Conservation (phyloP, 176 grass and related monocot species). For the Miscanthus lutarioriparius region DNA sequence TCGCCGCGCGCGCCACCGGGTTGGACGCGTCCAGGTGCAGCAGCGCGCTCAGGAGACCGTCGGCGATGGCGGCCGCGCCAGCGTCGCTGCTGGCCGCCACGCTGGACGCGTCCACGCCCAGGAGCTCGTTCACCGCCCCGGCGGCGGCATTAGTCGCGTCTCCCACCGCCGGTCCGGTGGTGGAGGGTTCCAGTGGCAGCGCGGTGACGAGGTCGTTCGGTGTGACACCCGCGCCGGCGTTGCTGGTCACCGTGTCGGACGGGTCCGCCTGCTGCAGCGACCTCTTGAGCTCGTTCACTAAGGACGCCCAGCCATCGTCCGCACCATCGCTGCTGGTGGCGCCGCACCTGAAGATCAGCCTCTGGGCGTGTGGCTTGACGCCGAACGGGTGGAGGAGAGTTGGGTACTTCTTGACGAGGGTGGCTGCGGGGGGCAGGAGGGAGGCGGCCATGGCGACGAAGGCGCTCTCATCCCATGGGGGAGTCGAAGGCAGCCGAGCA, state of each 20-base stretch:
- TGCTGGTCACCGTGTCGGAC: background rate
- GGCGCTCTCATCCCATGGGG: slow-evolving; percentile 31
- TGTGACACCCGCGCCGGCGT: background rate
- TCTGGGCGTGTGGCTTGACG: background rate
- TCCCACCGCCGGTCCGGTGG: background rate
- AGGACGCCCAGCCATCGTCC: slow-evolving; percentile 33
- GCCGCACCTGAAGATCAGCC: slow-evolving; percentile 30
- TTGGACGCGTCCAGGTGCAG: slow-evolving; percentile 50
- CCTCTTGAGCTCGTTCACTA: slow-evolving; percentile 34
- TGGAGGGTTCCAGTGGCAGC: background rate
- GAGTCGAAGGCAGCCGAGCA: background rate
- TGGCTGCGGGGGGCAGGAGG: slow-evolving; percentile 35
- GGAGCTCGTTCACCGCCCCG: background rate
- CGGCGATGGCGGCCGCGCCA: background rate
- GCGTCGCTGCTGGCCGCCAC: background rate
- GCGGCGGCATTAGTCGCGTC: slow-evolving; percentile 14
- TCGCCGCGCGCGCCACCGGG: slow-evolving; percentile 22
- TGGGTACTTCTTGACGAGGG: slow-evolving; percentile 28
- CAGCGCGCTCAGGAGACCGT: slow-evolving; percentile 27
- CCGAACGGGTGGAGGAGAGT: background rate
- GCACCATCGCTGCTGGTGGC: background rate
- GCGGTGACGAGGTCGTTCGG: slow-evolving; percentile 21
- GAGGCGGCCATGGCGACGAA: slow-evolving; percentile 54
- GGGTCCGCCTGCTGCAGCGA: slow-evolving; percentile 33
- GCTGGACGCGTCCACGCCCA: background rate